Conservation (phyloP, 768 basidiomycete species). For the Termitomyces sp. region DNA sequence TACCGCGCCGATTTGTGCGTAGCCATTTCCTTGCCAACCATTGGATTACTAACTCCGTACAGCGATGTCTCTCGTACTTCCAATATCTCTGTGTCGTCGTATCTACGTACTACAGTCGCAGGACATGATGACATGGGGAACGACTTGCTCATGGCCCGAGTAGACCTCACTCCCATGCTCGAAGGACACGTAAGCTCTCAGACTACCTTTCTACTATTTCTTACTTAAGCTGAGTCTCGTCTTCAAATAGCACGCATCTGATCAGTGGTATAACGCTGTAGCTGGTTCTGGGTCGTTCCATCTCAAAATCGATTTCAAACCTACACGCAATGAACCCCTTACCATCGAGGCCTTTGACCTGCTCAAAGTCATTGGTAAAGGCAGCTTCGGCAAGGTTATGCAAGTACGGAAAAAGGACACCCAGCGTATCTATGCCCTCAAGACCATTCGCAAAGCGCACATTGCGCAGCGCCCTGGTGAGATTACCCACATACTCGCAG, state of each 20-base stretch:
- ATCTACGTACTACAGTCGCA: slow-evolving; percentile 77
- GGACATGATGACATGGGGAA: slow-evolving; percentile 95
- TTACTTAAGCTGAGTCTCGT: slow-evolving; percentile 8
- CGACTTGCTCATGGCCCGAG: slow-evolving; percentile 89
- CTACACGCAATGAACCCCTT: slow-evolving; percentile 73
- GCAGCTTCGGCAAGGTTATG: slow-evolving; percentile 98
- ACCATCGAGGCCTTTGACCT: slow-evolving; percentile 98
- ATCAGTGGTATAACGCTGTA: slow-evolving; percentile 86
- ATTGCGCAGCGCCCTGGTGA: slow-evolving; percentile 95
- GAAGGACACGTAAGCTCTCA: slow-evolving; percentile 60
- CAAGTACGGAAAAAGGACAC: slow-evolving; percentile 99
- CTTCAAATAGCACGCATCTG: slow-evolving; percentile 60
- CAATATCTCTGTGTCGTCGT: slow-evolving; percentile 87
- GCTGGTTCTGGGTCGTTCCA: slow-evolving; percentile 90
- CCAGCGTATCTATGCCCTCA: slow-evolving; percentile 93
- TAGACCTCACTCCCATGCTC: slow-evolving; percentile 81
- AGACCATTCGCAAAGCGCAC: slow-evolving; percentile 97
- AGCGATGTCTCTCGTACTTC: slow-evolving; percentile 96
- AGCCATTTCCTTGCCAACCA: background rate
- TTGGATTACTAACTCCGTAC: background rate
- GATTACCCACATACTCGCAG: slow-evolving; percentile 96
- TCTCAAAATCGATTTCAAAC: slow-evolving; percentile 92
- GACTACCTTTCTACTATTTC: background rate
- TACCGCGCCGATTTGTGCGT: slow-evolving; percentile 93
- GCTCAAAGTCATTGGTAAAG: slow-evolving; percentile 97